Conservation (phyloP, 1,284 basidiomycete genomes). For the Apiotrichum porosum region DNA sequence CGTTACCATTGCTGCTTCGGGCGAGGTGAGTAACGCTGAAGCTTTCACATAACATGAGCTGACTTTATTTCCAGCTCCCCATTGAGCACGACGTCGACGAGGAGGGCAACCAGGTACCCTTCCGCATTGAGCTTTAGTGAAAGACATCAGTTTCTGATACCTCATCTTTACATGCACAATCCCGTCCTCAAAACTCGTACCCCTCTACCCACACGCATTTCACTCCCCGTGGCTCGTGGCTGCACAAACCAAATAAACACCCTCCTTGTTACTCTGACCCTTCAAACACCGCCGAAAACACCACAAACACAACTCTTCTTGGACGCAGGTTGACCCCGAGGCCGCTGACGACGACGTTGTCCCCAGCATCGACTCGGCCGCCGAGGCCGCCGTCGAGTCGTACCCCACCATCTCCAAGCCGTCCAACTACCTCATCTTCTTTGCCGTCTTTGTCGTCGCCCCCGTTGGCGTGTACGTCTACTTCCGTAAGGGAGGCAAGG, state of each 20-base stretch:
- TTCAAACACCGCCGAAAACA: neutral
- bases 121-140: constrained; percentile 77
- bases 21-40: constrained; percentile 59
- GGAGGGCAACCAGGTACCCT: constrained; percentile 79
- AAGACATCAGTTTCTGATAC: constrained; percentile 17
- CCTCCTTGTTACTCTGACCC: too few relatives aligned
- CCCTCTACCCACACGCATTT: neutral
- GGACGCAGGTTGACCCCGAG: constrained; percentile 6
- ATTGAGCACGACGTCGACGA: constrained; percentile 60
- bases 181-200: neutral
- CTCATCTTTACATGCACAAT: constrained; percentile 8
- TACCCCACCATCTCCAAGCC: constrained; percentile 38
- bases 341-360: constrained; percentile 5
- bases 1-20: constrained; percentile 70
- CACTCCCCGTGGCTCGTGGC: too few relatives aligned
- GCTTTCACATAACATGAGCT: too few relatives aligned
- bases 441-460: constrained; percentile 52
- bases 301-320: neutral
- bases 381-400: constrained; percentile 10
- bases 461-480: constrained; percentile 57
- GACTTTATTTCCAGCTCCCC: constrained; percentile 53
- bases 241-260: too few relatives aligned
- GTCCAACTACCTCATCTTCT: constrained; percentile 52
- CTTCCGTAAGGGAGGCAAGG: constrained; percentile 46
- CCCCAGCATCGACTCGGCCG: too few relatives aligned